These are phyloP conservation scores for Solanum pimpinellifolium DNA, from an alignment of 257 asterid species.

Conservation along the genomic window DNA sequence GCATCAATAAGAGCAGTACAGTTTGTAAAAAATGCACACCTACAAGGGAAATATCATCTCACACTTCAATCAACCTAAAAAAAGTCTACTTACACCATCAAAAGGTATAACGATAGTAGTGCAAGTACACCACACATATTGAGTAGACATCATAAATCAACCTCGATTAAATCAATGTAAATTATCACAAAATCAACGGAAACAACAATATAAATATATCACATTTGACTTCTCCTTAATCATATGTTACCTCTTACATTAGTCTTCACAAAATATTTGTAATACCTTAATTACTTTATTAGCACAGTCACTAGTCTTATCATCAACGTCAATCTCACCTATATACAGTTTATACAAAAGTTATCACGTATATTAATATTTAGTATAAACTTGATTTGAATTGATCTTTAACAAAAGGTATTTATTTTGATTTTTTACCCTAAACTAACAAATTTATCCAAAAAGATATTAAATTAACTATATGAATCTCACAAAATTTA, in stretches of 20 bases:
- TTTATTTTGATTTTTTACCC: no score
- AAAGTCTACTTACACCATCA: neutral
- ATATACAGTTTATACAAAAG: no score
- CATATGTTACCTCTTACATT: neutral
- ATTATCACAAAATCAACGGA: neutral
- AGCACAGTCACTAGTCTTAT: neutral
- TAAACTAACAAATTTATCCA: no score
- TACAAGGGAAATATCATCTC: neutral
- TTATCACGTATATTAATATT: no score
- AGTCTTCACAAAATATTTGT: neutral
- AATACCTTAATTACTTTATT: neutral
- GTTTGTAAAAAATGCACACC: no score
- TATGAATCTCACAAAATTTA: no score
- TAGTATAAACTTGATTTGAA: no score
- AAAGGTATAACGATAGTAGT: neutral
- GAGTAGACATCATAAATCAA: neutral
- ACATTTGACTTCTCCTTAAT: neutral
- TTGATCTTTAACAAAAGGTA: no score
- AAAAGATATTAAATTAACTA: no score
- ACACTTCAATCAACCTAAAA: neutral
- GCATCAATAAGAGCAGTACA: no score
- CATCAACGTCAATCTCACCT: no score
- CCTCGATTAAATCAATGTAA: neutral
- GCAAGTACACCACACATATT: no score
- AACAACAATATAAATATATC: neutral